These are phyloP conservation scores for Teratosphaeria epicoccoides DNA, from an alignment of 2,329 filamentous ascomycete species.

Conservation along the genomic window DNA sequence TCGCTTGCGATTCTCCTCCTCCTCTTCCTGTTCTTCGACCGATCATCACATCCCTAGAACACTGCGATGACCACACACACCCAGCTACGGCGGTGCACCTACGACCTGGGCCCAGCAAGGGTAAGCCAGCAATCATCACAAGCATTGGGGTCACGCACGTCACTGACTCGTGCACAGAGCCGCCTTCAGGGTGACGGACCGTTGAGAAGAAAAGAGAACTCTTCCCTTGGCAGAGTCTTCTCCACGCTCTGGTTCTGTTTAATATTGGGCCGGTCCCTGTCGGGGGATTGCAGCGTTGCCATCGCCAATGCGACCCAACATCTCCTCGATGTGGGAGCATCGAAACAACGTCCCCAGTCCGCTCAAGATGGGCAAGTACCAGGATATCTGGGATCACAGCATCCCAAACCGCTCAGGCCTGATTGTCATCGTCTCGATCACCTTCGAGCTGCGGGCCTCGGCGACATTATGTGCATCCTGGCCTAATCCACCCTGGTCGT, in stretches of 20 bases:
- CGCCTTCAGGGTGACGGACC: not conserved
- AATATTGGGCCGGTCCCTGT: no score
- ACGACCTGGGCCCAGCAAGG: not conserved
- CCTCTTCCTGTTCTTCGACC: not conserved
- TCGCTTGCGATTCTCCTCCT: not conserved
- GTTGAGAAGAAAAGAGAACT: not conserved
- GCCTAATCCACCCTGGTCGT: conserved; percentile 14
- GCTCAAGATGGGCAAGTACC: not conserved
- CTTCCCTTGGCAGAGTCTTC: not conserved
- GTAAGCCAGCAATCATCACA: not conserved
- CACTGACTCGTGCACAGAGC: not conserved
- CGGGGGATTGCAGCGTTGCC: no score
- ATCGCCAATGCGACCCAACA: no score
- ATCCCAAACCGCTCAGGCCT: conserved; percentile 11
- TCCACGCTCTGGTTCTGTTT: not conserved
- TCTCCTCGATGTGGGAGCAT: no score
- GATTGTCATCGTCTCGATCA: conserved; percentile 10
- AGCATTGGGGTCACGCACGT: not conserved
- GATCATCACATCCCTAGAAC: not conserved
- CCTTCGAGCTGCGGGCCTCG: conserved; percentile 13
- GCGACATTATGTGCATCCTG: conserved; percentile 13
- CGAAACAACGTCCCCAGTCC: not conserved
- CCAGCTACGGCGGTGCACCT: not conserved
- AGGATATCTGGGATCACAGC: not conserved
- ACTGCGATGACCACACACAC: not conserved